A percentile compares a stretch with the other conserved stretches of the same genome.
phyloP scores from a whole-genome alignment of 2,329 filamentous ascomycete species.

The Diaporthe destruens region DNA sequence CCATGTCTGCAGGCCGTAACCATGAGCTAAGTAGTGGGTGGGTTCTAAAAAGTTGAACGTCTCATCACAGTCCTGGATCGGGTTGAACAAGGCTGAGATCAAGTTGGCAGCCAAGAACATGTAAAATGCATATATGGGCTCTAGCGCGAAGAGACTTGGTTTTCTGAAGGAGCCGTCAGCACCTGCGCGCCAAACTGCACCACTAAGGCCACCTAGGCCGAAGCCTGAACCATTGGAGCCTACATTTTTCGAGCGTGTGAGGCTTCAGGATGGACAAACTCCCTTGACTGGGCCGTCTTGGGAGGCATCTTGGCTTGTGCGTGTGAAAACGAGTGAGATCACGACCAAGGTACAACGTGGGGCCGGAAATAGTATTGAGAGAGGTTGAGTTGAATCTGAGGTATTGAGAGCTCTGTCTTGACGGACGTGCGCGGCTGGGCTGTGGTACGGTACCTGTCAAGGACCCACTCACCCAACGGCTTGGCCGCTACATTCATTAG shows the following conservation, averaged over 20 bases:
- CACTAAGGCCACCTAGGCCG: conserved; percentile 3
- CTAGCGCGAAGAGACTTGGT: conserved; percentile 72
- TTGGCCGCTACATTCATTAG: background rate
- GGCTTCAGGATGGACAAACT: conserved; percentile 63
- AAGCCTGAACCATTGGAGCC: conserved; percentile 35
- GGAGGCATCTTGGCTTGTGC: conserved; percentile 55
- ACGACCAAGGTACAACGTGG: background rate
- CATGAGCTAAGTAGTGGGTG: conserved; percentile 91
- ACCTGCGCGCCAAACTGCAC: background rate
- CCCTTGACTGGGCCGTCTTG: conserved; percentile 48
- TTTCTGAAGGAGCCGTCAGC: conserved; percentile 49
- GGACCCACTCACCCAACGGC: background rate
- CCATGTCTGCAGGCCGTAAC: conserved; percentile 96
- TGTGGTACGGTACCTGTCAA: conserved; percentile 1
- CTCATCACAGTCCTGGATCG: conserved; percentile 98
- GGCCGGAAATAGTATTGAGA: background rate
- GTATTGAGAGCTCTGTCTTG: conserved; percentile 24
- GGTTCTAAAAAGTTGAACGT: conserved; percentile 99
- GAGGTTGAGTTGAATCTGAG: background rate
- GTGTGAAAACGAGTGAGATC: background rate
- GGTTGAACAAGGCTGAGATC: conserved; percentile 83
- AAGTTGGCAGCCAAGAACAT: conserved; percentile 80
- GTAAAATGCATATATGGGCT: conserved; percentile 83
- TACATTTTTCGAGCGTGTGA: conserved; percentile 67
- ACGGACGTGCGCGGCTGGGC: background rate